Conservation (phyloP, 805 yeast species). For the Diddensiella santjacobensis region DNA sequence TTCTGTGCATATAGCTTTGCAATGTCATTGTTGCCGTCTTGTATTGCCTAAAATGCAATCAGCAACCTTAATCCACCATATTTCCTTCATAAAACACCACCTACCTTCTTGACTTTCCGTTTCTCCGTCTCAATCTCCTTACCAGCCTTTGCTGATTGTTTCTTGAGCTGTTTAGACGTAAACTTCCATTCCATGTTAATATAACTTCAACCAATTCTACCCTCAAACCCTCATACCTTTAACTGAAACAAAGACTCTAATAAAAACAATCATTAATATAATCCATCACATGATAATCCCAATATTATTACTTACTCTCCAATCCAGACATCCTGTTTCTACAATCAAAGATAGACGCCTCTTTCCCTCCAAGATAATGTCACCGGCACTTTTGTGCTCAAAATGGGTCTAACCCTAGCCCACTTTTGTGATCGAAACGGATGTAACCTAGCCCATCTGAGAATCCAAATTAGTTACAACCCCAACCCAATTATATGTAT, state of each 20-base stretch:
- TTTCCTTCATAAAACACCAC: conserved; percentile 10
- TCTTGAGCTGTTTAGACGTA: conserved; percentile 87
- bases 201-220: no score
- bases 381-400: no score
- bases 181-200: conserved; percentile 42
- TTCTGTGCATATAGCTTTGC: conserved; percentile 94
- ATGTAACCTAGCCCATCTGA: no score
- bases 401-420: no score
- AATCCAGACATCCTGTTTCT: conserved; percentile 38
- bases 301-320: conserved; percentile 37
- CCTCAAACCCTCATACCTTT: conserved; percentile 45
- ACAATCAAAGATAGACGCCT: not conserved
- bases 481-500: no score
- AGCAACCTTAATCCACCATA: not conserved
- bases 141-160: conserved; percentile 86
- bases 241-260: conserved; percentile 58
- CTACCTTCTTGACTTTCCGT: conserved; percentile 73
- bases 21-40: conserved; percentile 83
- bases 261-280: not conserved
- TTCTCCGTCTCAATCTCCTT: conserved; percentile 87
- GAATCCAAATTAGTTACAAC: no score
- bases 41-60: conserved; percentile 48
- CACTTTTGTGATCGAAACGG: no score
- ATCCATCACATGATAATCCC: not conserved
- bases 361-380: no score